These are phyloP conservation scores for Chalciporus sp. DNA, from an alignment of 1,284 basidiomycete species.

Conservation along the genomic window DNA sequence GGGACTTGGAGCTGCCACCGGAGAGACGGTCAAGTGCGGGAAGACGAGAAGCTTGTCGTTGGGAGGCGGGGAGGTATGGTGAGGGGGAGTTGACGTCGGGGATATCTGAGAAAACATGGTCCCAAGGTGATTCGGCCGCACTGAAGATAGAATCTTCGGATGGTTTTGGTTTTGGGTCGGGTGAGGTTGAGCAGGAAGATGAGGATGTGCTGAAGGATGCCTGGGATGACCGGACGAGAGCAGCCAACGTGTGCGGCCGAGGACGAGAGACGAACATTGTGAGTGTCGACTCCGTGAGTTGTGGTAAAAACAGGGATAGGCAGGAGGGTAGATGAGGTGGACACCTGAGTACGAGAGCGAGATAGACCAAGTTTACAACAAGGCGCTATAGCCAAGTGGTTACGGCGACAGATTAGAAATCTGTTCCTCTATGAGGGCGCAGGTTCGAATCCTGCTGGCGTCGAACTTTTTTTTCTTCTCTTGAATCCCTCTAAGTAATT, in stretches of 20 bases:
- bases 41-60: constrained; percentile 11
- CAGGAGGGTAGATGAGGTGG: too few relatives aligned
- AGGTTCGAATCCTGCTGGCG: constrained; percentile 75
- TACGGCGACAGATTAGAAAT: constrained; percentile 51
- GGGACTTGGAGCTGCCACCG: not conserved
- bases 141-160: constrained; percentile 40
- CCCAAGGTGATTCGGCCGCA: constrained; percentile 49
- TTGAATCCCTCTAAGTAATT: too few relatives aligned
- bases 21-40: not conserved
- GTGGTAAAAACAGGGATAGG: not conserved
- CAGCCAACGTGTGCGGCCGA: constrained; percentile 4
- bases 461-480: constrained; percentile 36
- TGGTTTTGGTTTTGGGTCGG: constrained; percentile 2
- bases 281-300: not conserved
- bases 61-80: constrained; percentile 21
- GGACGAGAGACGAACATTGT: constrained; percentile 23
- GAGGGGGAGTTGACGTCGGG: constrained; percentile 40
- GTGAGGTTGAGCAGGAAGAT: not conserved
- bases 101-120: constrained; percentile 54
- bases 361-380: not conserved
- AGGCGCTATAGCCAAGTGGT: constrained; percentile 56
- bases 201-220: not conserved
- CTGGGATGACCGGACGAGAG: constrained; percentile 6
- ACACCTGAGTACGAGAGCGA: too few relatives aligned
- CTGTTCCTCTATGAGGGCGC: constrained; percentile 66